Conservation (phyloP, 768 basidiomycete species). For the Lactarius deliciosus region DNA sequence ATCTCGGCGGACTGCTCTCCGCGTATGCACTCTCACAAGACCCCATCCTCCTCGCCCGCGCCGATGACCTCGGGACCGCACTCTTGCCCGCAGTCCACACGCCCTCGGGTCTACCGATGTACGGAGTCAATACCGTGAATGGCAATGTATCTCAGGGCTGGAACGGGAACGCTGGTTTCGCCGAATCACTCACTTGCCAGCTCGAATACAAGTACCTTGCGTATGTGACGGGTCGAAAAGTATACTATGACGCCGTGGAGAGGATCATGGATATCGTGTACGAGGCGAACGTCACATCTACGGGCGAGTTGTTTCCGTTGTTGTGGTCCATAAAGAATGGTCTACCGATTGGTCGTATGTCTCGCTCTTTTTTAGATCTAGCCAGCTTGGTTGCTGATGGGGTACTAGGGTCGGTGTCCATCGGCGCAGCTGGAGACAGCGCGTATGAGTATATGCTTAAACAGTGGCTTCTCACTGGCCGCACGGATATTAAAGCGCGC, state of each 20-base stretch:
- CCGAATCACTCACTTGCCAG: constrained; percentile 82
- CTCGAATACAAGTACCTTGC: constrained; percentile 88
- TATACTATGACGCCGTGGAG: constrained; percentile 57
- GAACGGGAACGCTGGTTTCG: constrained; percentile 40
- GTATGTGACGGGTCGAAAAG: constrained; percentile 69
- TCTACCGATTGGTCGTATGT: constrained; percentile 46
- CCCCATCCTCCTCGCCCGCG: constrained; percentile 58
- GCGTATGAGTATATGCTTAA: constrained; percentile 80
- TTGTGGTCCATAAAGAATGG: constrained; percentile 51
- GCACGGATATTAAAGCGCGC: constrained; percentile 57
- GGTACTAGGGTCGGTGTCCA: constrained; percentile 42
- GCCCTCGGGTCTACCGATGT: constrained; percentile 67
- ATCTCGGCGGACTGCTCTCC: constrained; percentile 76
- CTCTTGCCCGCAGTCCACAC: constrained; percentile 75
- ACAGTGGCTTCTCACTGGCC: constrained; percentile 65
- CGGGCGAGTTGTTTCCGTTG: constrained; percentile 59
- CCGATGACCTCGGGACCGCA: constrained; percentile 74
- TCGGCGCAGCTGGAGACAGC: constrained; percentile 71
- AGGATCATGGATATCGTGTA: constrained; percentile 50
- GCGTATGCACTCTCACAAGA: constrained; percentile 77
- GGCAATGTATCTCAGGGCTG: constrained; percentile 32
- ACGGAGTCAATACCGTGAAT: constrained; percentile 64
- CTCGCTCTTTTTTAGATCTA: background rate
- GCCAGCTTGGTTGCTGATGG: constrained; percentile 31
- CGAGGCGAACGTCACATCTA: constrained; percentile 42